Percentiles rank a stretch among this genome's conserved stretches.
Evolutionary conservation across 805 yeast species (phyloP).

Genomic region (Ogataea kodamae): DNA sequence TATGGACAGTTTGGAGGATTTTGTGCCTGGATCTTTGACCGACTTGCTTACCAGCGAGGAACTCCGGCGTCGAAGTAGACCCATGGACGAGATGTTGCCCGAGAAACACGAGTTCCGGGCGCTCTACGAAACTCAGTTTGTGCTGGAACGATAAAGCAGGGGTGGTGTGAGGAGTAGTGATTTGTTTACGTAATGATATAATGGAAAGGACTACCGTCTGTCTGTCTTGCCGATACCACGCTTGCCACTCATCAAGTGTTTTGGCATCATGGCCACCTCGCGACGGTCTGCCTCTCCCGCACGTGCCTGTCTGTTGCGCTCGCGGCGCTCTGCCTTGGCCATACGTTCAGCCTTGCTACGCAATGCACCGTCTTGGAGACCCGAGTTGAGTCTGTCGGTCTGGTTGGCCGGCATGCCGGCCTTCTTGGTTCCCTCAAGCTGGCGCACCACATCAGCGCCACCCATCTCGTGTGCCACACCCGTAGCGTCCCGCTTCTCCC

Average conservation of each 20-base stretch:
- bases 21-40: slow-evolving; percentile 76
- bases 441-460: slow-evolving; percentile 79
- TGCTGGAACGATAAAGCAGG: slow-evolving; percentile 28
- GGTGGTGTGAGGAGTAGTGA: slow-evolving; percentile 1
- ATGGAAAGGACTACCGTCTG: slow-evolving; percentile 73
- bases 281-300: slow-evolving; percentile 97
- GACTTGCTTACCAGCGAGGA: slow-evolving; percentile 83
- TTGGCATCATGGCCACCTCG: slow-evolving; percentile 77
- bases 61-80: slow-evolving; percentile 56
- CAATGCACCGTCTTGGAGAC: slow-evolving; percentile 75
- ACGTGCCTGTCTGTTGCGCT: slow-evolving; percentile 86
- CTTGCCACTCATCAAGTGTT: slow-evolving; percentile 94
- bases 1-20: slow-evolving; percentile 52
- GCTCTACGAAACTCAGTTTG: slow-evolving; percentile 36
- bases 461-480: slow-evolving; percentile 35
- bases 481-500: slow-evolving; percentile 34
- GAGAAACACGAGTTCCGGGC: slow-evolving; percentile 2
- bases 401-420: slow-evolving; percentile 50
- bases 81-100: slow-evolving; percentile 9
- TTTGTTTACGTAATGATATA: not conserved
- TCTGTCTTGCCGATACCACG: slow-evolving; percentile 93
- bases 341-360: slow-evolving; percentile 84
- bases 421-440: slow-evolving; percentile 28
- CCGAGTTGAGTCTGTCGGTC: slow-evolving; percentile 80
- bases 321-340: slow-evolving; percentile 87